These are phyloP conservation scores for Tetrastigma voinierianum DNA, from an alignment of 164 flowering plant species.

Conservation along the genomic window DNA sequence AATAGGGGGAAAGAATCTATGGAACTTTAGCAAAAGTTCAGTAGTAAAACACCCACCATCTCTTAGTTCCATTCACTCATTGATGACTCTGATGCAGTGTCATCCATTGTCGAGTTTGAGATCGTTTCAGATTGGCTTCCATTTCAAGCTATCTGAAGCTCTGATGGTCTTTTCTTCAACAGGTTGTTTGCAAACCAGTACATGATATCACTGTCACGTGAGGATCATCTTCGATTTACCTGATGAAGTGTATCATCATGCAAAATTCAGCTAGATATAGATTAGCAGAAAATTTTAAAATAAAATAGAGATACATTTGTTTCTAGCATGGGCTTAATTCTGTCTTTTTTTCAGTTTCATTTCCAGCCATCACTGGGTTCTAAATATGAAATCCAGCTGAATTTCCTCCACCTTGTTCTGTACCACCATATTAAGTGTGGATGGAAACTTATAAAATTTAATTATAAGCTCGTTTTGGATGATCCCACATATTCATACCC, in stretches of 20 bases:
- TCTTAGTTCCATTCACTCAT: conserved; percentile 45
- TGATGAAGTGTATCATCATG: too few species aligned
- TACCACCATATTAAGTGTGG: too few species aligned
- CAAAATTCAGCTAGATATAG: too few species aligned
- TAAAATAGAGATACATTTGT: too few species aligned
- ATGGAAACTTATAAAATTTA: too few species aligned
- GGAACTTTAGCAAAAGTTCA: background rate
- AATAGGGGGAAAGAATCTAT: background rate
- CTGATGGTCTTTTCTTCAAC: conserved; percentile 54
- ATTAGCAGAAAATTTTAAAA: too few species aligned
- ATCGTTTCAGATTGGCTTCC: conserved; percentile 56
- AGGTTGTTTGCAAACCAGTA: conserved; percentile 79
- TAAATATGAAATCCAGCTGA: too few species aligned
- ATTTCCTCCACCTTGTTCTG: too few species aligned
- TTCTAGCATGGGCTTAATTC: too few species aligned
- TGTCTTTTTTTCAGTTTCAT: background rate
- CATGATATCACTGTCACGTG: conserved; percentile 80
- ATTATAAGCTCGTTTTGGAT: background rate
- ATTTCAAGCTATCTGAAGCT: conserved; percentile 66
- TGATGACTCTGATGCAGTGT: conserved; percentile 76
- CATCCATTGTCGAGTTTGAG: conserved; percentile 73
- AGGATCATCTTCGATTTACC: conserved; percentile 96
- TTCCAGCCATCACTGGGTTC: background rate
- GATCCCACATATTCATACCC: conserved; percentile 38
- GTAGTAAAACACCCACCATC: conserved; percentile 12